These are phyloP conservation scores for Fistulina hepatica DNA, from an alignment of 1,284 basidiomycete species.

Conservation along the genomic window DNA sequence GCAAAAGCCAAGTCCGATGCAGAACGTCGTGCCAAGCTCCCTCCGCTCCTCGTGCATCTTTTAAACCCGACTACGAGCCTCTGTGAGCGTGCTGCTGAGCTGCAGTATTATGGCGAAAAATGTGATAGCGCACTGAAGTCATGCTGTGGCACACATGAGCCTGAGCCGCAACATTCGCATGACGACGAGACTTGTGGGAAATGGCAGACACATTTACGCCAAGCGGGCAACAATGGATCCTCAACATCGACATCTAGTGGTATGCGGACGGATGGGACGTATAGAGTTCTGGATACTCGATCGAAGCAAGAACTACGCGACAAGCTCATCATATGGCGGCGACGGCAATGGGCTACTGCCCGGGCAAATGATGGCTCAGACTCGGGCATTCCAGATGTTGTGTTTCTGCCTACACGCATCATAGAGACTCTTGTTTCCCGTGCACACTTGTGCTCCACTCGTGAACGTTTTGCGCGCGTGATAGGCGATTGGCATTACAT, in stretches of 20 bases:
- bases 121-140: too few relatives aligned
- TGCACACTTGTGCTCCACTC: constrained; percentile 8
- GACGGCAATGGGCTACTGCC: neutral
- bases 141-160: neutral
- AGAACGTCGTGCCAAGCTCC: constrained; percentile 4
- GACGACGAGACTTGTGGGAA: neutral
- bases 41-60: neutral
- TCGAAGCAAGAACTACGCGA: constrained; percentile 1
- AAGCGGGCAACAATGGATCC: neutral
- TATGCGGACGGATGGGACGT: constrained; percentile 7
- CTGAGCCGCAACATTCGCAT: constrained; percentile 1
- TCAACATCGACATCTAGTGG: too few relatives aligned
- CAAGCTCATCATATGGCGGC: constrained; percentile 3
- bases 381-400: neutral
- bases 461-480: constrained; percentile 3
- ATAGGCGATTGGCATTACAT: constrained; percentile 7
- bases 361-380: neutral
- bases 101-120: too few relatives aligned
- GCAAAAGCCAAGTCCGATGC: constrained; percentile 1
- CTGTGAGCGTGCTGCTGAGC: constrained; percentile 1
- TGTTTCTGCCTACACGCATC: constrained; percentile 3
- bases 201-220: neutral
- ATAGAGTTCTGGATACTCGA: constrained; percentile 2
- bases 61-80: constrained; percentile 1
- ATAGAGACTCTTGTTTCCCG: constrained; percentile 4